A percentile compares a stretch with the other conserved stretches of the same genome.
These are phyloP conservation scores for Candida montana DNA, from an alignment of 805 yeast species.

Conservation along the genomic window DNA sequence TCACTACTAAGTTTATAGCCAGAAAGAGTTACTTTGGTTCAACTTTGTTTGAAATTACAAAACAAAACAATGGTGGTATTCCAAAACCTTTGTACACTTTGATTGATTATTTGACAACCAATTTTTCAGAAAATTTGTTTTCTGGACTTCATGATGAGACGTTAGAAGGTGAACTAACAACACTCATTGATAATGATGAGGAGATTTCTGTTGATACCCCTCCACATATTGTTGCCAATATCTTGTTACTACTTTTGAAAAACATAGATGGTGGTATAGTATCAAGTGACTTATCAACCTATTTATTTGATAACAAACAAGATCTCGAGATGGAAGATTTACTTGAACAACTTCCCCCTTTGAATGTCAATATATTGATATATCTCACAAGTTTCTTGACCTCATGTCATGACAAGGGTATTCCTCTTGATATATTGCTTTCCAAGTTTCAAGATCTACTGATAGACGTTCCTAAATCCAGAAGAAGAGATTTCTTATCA, in stretches of 20 bases:
- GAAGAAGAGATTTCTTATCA: conserved; percentile 24
- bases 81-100: conserved; percentile 28
- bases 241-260: conserved; percentile 27
- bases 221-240: conserved; percentile 23
- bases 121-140: conserved; percentile 25
- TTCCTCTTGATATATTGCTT: conserved; percentile 16
- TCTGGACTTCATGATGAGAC: conserved; percentile 19
- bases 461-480: conserved; percentile 26
- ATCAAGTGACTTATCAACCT: conserved; percentile 27
- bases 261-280: conserved; percentile 38
- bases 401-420: conserved; percentile 23
- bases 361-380: conserved; percentile 37
- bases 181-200: conserved; percentile 19
- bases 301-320: conserved; percentile 19
- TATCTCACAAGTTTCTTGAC: conserved; percentile 35
- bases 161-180: conserved; percentile 18
- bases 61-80: conserved; percentile 22
- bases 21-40: conserved; percentile 26
- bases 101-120: conserved; percentile 25
- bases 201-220: conserved; percentile 21
- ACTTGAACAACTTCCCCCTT: conserved; percentile 34
- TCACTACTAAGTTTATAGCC: conserved; percentile 24
- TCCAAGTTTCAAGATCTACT: conserved; percentile 28
- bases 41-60: conserved; percentile 25
- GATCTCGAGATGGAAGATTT: conserved; percentile 28